Percentiles rank a stretch among this genome's conserved stretches.
These are phyloP conservation scores for Thelephora aurantiotincta DNA, from an alignment of 768 basidiomycete species.

Conservation along the genomic window DNA sequence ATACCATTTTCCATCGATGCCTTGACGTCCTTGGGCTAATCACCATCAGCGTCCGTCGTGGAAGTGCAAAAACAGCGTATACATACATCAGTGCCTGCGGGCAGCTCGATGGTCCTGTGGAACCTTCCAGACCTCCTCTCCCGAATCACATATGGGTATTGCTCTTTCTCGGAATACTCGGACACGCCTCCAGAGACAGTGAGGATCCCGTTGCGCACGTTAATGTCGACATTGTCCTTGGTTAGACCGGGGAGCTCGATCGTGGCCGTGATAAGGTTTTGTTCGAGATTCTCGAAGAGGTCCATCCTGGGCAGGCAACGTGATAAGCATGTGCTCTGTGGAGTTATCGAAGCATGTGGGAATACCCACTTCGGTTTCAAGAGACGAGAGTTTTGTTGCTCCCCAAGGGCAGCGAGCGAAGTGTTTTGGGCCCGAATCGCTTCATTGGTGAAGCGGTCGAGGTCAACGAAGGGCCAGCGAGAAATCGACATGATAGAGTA, in stretches of 20 bases:
- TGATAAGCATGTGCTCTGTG: too few relatives aligned
- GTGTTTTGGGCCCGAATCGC: too few relatives aligned
- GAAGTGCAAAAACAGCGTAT: background rate
- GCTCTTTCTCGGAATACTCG: constrained; percentile 19
- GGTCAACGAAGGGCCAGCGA: too few relatives aligned
- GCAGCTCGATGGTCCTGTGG: constrained; percentile 12
- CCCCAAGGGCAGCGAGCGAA: too few relatives aligned
- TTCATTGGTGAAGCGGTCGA: too few relatives aligned
- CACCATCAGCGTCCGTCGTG: background rate
- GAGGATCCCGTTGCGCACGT: constrained; percentile 33
- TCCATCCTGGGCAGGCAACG: constrained; percentile 31
- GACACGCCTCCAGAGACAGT: constrained; percentile 34
- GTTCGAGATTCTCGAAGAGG: constrained; percentile 30
- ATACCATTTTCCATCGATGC: constrained; percentile 34
- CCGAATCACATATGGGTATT: constrained; percentile 19
- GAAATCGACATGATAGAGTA: too few relatives aligned
- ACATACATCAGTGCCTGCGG: constrained; percentile 15
- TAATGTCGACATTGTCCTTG: constrained; percentile 35
- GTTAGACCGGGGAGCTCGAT: constrained; percentile 44
- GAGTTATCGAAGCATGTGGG: too few relatives aligned
- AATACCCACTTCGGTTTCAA: too few relatives aligned
- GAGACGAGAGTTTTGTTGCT: too few relatives aligned
- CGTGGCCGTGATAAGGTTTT: constrained; percentile 33
- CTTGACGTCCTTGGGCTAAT: constrained; percentile 18
- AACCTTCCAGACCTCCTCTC: constrained; percentile 16